Evolutionary conservation across 169 alveolate species (phyloP).

Genomic region (Ichthyophthirius multifiliis): DNA sequence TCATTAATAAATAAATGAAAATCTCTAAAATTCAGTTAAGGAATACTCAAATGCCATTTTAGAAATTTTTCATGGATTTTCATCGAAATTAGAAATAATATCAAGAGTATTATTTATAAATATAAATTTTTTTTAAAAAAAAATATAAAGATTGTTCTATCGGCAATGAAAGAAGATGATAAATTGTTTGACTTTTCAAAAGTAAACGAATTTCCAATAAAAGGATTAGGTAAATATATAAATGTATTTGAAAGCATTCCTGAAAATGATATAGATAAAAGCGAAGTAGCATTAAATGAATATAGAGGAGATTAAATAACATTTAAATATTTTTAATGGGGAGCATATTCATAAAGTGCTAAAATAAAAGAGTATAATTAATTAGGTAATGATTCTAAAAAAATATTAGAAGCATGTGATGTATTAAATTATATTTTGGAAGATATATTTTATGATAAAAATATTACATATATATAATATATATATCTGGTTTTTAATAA

Average conservation of each 20-base stretch:
- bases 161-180: slow-evolving; percentile 26
- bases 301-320: background rate
- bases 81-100: slow-evolving; percentile 5
- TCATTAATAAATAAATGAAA: background rate
- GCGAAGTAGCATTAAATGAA: background rate
- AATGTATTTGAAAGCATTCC: background rate
- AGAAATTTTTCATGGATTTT: slow-evolving; percentile 13
- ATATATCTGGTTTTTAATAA: background rate
- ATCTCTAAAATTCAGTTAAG: slow-evolving; percentile 2
- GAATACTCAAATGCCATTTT: slow-evolving; percentile 12
- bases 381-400: background rate
- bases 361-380: background rate
- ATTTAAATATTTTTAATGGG: background rate
- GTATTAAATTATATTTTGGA: background rate
- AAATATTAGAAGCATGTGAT: background rate
- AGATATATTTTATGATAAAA: slow-evolving; percentile 8
- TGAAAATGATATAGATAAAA: background rate
- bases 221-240: background rate
- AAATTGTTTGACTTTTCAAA: background rate
- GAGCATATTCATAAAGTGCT: background rate
- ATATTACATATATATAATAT: background rate
- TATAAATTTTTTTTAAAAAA: background rate
- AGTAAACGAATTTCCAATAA: slow-evolving; percentile 21
- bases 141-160: background rate
- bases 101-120: background rate